These are phyloP conservation scores for Aspergillus novoparasiticus DNA, from an alignment of 2,329 filamentous ascomycete species.

Conservation along the genomic window DNA sequence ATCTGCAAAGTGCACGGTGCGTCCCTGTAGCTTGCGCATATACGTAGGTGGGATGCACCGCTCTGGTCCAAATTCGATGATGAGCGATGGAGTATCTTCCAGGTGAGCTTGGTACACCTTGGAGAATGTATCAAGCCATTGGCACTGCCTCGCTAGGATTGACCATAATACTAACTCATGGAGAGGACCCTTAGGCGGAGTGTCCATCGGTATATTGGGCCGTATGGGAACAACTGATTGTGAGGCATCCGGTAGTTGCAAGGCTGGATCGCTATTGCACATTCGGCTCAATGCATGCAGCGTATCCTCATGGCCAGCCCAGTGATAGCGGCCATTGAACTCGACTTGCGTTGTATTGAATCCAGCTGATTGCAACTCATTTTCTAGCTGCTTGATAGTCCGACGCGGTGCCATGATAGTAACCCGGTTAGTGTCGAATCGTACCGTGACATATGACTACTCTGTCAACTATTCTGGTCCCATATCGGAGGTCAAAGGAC, in stretches of 20 bases:
- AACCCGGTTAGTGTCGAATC: conserved; percentile 18
- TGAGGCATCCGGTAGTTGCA: conserved; percentile 17
- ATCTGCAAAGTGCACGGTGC: conserved; percentile 19
- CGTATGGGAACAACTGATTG: conserved; percentile 5
- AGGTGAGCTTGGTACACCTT: conserved; percentile 11
- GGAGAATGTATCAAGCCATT: conserved; percentile 19
- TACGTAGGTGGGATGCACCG: conserved; percentile 21
- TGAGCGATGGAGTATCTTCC: conserved; percentile 1
- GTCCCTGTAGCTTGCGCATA: conserved; percentile 10
- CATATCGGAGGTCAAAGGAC: neutral
- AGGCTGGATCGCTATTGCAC: conserved; percentile 7
- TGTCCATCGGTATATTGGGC: conserved; percentile 7
- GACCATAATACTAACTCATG: conserved; percentile 16
- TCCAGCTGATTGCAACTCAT: conserved; percentile 14
- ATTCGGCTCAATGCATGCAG: conserved; percentile 11
- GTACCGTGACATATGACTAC: conserved; percentile 21
- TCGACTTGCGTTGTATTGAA: conserved; percentile 16
- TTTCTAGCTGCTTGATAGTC: conserved; percentile 8
- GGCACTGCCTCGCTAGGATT: conserved; percentile 14
- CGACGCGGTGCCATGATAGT: conserved; percentile 20
- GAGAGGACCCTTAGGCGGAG: neutral
- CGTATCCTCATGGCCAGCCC: conserved; percentile 13
- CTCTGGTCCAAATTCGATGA: conserved; percentile 22
- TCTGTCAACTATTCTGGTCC: neutral
- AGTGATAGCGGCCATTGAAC: conserved; percentile 25